Evolutionary conservation across 148 eudicot genomes (phyloP), one percentile per base, ranked within the genome.

Genomic region (Tetragonia tetragonoides): DNA sequence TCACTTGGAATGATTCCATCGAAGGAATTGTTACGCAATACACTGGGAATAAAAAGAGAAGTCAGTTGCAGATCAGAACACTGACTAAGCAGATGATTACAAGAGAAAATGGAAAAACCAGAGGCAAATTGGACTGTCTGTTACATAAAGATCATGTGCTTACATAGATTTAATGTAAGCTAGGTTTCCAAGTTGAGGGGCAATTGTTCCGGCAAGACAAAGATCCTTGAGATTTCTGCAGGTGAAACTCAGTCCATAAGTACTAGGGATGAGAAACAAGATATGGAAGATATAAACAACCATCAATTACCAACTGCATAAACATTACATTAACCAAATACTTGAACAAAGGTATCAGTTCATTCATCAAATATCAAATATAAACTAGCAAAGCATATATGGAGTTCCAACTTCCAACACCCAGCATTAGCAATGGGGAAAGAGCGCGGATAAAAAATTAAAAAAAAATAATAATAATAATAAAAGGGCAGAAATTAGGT

Each of bases 21-120:
- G 23, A 87, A 89, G 53, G 86, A 83, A 77, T 89, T 87, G 82
- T 89, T 89, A 39, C 92, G 90, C 74, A 87, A 66, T 51, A 87
- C 83, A 20, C 87, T 87, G 84, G 57, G 65, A 70, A 40, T 3
- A 46, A 69, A 38, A 74, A 72, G 75, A 10, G 21, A 57, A 64
- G 38, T 20, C 20, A 46, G 34, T 49, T 8, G 53, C 53, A 49
- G 53, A 7, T n/a, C n/a, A n/a, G 12, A 47, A 59, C 42, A 28
- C 39, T 16, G 37, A 70, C 15, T 12, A 70, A 44, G 60, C 37
- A 60, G 11, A 57, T 17, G 28, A 74, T 44, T 53, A 15, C 10
- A 14, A 17, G 11, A 10, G 18, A 21, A 73, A 28, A 17, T 49
- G 62, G 60, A 37, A 4, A 74, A 28, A 46, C 23, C 17, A 23